Evolutionary conservation across 1,284 basidiomycete genomes (phyloP).

Genomic region (Naganishia cerealis): DNA sequence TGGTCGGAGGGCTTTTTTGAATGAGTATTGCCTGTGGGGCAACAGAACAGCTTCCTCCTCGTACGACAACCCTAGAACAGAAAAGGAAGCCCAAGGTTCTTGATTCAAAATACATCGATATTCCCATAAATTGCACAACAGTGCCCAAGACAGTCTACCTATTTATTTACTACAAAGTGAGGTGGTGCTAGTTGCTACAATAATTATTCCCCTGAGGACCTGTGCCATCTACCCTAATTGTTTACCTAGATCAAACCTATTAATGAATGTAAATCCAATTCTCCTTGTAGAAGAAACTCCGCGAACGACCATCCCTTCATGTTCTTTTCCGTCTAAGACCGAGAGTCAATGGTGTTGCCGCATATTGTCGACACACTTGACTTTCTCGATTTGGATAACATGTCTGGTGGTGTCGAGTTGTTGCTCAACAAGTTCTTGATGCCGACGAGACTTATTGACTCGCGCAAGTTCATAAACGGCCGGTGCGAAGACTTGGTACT

Average conservation of each 20-base stretch:
- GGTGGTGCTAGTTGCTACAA: slow-evolving; percentile 30
- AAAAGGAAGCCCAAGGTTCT: background rate
- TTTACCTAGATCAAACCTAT: background rate
- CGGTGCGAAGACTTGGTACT: background rate
- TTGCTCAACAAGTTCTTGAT: slow-evolving; percentile 28
- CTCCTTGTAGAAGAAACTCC: background rate
- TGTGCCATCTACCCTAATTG: background rate
- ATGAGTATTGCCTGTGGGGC: no score
- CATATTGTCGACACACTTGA: slow-evolving; percentile 24
- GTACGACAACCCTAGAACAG: background rate
- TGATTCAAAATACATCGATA: slow-evolving; percentile 2
- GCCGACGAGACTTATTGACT: slow-evolving; percentile 31
- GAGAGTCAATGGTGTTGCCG: background rate
- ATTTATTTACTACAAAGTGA: slow-evolving; percentile 14
- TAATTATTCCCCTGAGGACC: background rate
- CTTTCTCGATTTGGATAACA: slow-evolving; percentile 9
- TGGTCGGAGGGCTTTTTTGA: no score
- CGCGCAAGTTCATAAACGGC: slow-evolving; percentile 22
- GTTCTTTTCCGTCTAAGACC: slow-evolving; percentile 12
- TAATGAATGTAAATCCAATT: background rate
- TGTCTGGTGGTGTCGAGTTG: slow-evolving; percentile 1
- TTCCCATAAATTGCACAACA: background rate
- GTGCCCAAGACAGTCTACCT: slow-evolving; percentile 1
- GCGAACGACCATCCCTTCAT: background rate
- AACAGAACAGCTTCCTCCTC: background rate